A percentile compares a stretch with the other conserved stretches of the same genome.
These are phyloP conservation scores for Pezicula carpinea DNA, from an alignment of 2,329 filamentous ascomycete species.

Conservation along the genomic window DNA sequence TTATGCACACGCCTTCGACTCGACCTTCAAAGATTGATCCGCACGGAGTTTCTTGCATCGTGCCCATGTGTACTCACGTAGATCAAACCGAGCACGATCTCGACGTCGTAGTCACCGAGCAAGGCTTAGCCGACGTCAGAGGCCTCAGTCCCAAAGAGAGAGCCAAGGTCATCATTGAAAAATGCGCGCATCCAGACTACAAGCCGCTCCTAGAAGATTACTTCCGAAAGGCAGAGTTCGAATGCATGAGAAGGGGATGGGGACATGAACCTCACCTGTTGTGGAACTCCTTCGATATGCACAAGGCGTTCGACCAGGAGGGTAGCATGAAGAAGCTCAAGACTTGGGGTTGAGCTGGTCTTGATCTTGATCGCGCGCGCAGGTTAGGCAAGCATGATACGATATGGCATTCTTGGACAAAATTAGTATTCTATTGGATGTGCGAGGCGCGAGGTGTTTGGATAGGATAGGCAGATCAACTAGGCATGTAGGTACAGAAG, in stretches of 20 bases:
- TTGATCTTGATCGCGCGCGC: too few species aligned
- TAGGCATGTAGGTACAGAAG: too few species aligned
- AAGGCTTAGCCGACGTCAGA: conserved; percentile 78
- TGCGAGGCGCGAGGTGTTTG: too few species aligned
- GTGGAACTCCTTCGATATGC: conserved; percentile 85
- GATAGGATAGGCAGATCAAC: too few species aligned
- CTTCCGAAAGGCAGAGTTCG: conserved; percentile 79
- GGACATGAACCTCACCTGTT: conserved; percentile 86
- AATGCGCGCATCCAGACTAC: conserved; percentile 84
- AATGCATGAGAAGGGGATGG: conserved; percentile 82
- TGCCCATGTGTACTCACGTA: conserved; percentile 90
- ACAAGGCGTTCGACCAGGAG: conserved; percentile 74
- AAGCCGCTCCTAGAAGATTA: conserved; percentile 77
- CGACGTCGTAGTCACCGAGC: conserved; percentile 75
- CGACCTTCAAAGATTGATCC: conserved; percentile 80
- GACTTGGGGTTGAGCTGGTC: conserved; percentile 22
- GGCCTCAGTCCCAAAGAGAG: conserved; percentile 76
- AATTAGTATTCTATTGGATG: too few species aligned
- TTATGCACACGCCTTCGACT: conserved; percentile 88
- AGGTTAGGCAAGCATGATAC: too few species aligned
- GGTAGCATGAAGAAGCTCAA: conserved; percentile 66
- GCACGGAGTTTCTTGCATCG: conserved; percentile 77
- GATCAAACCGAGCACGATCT: conserved; percentile 93
- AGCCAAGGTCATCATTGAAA: conserved; percentile 78
- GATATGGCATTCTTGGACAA: too few species aligned